These are phyloP conservation scores for Rhexocercosporidium sp. DNA, from an alignment of 2,329 filamentous ascomycete genomes.

Conservation along the genomic window DNA sequence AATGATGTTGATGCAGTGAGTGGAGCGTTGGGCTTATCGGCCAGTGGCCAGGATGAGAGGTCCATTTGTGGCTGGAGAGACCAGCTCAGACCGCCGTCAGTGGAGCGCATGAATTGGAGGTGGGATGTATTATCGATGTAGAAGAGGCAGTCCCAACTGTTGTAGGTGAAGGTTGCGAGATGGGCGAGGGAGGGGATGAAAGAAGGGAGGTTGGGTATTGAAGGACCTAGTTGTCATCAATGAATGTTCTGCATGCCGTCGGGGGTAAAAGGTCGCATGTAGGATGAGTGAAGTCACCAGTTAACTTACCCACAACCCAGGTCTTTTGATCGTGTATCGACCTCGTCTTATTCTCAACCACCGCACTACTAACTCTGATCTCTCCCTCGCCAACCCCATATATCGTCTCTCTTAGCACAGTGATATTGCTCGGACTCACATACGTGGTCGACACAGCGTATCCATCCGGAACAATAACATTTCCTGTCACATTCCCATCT, in stretches of 20 bases:
- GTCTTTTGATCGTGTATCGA: background rate
- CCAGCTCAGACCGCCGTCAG: background rate
- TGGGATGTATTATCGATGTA: slow-evolving; percentile 1
- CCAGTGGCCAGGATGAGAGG: background rate
- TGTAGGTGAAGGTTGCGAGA: background rate
- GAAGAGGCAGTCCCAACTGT: slow-evolving; percentile 1
- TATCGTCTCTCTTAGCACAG: background rate
- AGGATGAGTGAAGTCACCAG: background rate
- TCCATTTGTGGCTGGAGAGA: background rate
- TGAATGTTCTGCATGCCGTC: background rate
- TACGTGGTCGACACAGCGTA: background rate
- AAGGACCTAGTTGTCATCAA: background rate
- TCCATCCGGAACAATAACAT: background rate
- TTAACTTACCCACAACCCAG: background rate
- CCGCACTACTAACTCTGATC: background rate
- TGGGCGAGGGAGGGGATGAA: background rate
- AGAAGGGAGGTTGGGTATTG: background rate
- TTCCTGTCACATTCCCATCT: background rate
- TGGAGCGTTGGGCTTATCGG: background rate
- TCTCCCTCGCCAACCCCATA: background rate
- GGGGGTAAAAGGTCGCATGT: background rate
- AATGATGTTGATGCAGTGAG: background rate
- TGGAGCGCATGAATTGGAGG: slow-evolving; percentile 3
- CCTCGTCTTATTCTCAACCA: background rate
- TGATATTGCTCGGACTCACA: background rate